Evolutionary conservation across 768 basidiomycete genomes (phyloP), one percentile per base, ranked within the genome.

Genomic region (Piloderma croceum): DNA sequence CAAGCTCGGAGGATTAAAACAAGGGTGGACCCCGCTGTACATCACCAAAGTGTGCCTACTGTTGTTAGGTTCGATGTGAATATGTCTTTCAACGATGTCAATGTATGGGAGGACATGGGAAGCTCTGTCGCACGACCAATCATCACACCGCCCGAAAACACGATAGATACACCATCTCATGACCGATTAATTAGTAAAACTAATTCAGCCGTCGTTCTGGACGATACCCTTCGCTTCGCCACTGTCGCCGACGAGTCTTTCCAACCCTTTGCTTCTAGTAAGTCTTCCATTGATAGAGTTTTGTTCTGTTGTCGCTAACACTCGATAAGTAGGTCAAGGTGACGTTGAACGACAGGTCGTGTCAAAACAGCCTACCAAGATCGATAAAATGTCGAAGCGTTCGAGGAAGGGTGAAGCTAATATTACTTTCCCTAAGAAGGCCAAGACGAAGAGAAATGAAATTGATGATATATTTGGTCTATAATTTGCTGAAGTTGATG

Each of bases 391-490:
- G 15, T 9, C 9, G 20, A 56, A 49, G 34, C 39, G 44, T 27
- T 48, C 48, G 43, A 46, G 36, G 15, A 20, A 36, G 4, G 41
- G 32, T 22, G 39, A 29, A 27, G 43, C 31, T 52, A 47, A 40
- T 20, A 69, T n/a, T n/a, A n/a, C n/a, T n/a, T n/a, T n/a, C n/a
- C n/a, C 63, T 46, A 65, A 59, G 43, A 67, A 64, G 47, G 67
- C 60, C 45, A 73, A 64, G 53, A 60, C 56, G 43, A 59, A 56
- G 31, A 62, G 49, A 39, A 71, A 84, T 47, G 82, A 82, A 51
- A 84, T 84, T 25, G 82, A 84, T 47, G 73, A 72, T n/a, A 83
- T 84, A 17, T 83, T 83, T 54, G 75, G 71, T 1, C 67, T 63
- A 36, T 65, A 15, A 29, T n/a, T n/a, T n/a, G n/a, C n/a, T n/a